Base-by-base conservation (phyloP, 441 rosid species). In the Macaranga tanarius region DNA sequence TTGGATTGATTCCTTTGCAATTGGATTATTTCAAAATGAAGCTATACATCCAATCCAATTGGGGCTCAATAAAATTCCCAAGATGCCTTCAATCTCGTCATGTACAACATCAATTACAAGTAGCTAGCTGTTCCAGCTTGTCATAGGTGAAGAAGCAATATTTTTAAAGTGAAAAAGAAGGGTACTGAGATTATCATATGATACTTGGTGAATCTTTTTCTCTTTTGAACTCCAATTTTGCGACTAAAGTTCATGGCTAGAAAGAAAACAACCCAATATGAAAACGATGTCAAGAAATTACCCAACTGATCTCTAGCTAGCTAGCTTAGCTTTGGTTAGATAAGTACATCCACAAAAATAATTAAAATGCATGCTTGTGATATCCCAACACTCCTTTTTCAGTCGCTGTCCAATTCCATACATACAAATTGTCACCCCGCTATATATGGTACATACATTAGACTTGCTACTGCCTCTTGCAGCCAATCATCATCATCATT, bases 391-490 rank as follows among this genome's bases (percentile, higher is more conserved):
- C 42, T 60, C 54, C 44, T 70, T 22, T 17, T 28, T 48, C 58
- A 47, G 38, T 48, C 34, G 44, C 61, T 57, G 28, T 48, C 59
- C n/a, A 67, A 6, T 59, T n/a, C 23, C 23, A 42, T 42, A 9
- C 47, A 10, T 48, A n/a, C 54, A 34, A 7, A 20, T 67, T 44
- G 67, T 72, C 79, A 79, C 26, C 82, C 80, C 31, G 83, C 38
- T 20, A 83, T 73, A 67, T 84, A 82, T 10, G 97, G 96, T 65
- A 76, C 79, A 76, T 84, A 82, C 77, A 89, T 84, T 7, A 92
- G 82, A 81, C 84, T 85, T 62, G 95, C 90, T 84, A 89, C 83
- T 52, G 95, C 95, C 70, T 89, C 92, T 76, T 89, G 89, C 74
- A 92, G 76, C 98, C 98, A 94, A 62, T 83, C 90, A 7, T 87